These are phyloP conservation scores for Penicillium sp. DNA, from an alignment of 2,329 filamentous ascomycete species.

Conservation along the genomic window DNA sequence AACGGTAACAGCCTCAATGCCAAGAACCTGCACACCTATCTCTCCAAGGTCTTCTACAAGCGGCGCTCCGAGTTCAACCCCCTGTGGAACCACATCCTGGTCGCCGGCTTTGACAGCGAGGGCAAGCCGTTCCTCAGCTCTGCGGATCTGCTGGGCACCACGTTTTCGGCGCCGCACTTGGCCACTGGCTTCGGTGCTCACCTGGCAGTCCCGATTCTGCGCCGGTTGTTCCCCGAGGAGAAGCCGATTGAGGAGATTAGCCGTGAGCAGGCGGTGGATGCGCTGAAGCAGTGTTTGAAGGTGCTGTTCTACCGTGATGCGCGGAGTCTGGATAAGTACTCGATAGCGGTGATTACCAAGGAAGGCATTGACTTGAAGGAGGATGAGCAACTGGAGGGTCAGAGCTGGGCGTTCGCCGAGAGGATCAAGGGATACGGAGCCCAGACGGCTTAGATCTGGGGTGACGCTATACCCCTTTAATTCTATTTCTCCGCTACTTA, in stretches of 20 bases:
- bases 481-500: slow-evolving; percentile 37
- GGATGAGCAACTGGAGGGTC: slow-evolving; percentile 83
- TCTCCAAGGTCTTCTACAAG: slow-evolving; percentile 93
- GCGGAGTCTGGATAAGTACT: slow-evolving; percentile 86
- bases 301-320: slow-evolving; percentile 97
- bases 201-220: slow-evolving; percentile 88
- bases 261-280: slow-evolving; percentile 75
- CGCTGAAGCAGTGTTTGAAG: slow-evolving; percentile 95
- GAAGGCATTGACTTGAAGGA: slow-evolving; percentile 84
- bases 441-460: slow-evolving; percentile 59
- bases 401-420: slow-evolving; percentile 98
- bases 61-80: slow-evolving; percentile 95
- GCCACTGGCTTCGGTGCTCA: slow-evolving; percentile 93
- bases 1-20: slow-evolving; percentile 69
- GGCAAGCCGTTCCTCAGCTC: slow-evolving; percentile 85
- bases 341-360: slow-evolving; percentile 84
- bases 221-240: slow-evolving; percentile 81
- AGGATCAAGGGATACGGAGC: slow-evolving; percentile 93
- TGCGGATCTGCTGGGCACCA: slow-evolving; percentile 89
- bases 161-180: slow-evolving; percentile 82
- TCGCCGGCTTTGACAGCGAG: slow-evolving; percentile 81
- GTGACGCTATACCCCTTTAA: slow-evolving; percentile 4
- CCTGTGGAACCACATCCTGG: slow-evolving; percentile 92
- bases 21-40: slow-evolving; percentile 93
- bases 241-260: slow-evolving; percentile 70